phyloP scores from a whole-genome alignment of 1,284 basidiomycete genomes.

The Amylostereum chailletii region DNA sequence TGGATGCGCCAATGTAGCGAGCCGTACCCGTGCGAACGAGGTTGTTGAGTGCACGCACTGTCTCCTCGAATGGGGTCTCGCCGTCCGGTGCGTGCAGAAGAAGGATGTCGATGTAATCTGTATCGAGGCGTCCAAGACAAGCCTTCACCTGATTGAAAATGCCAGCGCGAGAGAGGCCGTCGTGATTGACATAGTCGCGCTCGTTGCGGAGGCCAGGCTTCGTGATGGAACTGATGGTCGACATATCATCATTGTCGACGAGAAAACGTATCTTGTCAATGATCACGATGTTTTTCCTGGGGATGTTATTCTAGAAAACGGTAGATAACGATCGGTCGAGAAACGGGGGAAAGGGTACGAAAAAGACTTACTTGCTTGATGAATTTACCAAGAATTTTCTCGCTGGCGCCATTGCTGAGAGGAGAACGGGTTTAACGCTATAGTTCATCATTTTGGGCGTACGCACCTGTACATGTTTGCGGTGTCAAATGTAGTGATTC shows the following conservation, averaged over 20 bases:
- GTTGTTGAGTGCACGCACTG: slow-evolving; percentile 42
- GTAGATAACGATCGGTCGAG: slow-evolving; percentile 26
- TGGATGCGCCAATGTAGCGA: slow-evolving; percentile 37
- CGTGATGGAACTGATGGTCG: neutral
- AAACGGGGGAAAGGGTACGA: slow-evolving; percentile 36
- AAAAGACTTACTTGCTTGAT: slow-evolving; percentile 60
- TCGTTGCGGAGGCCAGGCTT: slow-evolving; percentile 6
- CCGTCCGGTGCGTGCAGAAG: slow-evolving; percentile 33
- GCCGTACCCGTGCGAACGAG: slow-evolving; percentile 34
- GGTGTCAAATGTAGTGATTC: slow-evolving; percentile 45
- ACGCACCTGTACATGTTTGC: slow-evolving; percentile 26
- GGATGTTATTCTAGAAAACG: slow-evolving; percentile 64
- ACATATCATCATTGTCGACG: slow-evolving; percentile 1
- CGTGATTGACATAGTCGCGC: slow-evolving; percentile 24
- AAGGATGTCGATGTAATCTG: slow-evolving; percentile 29
- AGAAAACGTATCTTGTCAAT: slow-evolving; percentile 2
- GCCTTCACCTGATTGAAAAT: slow-evolving; percentile 32
- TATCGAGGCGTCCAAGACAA: slow-evolving; percentile 23
- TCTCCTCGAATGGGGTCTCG: slow-evolving; percentile 35
- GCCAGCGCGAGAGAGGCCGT: slow-evolving; percentile 12
- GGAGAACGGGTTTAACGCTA: slow-evolving; percentile 43
- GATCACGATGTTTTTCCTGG: neutral
- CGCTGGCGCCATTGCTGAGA: slow-evolving; percentile 45
- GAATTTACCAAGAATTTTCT: slow-evolving; percentile 65
- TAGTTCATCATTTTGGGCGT: neutral